Base-by-base conservation (phyloP, 2,329 filamentous ascomycete genomes). In the Endothia cerciana region DNA sequence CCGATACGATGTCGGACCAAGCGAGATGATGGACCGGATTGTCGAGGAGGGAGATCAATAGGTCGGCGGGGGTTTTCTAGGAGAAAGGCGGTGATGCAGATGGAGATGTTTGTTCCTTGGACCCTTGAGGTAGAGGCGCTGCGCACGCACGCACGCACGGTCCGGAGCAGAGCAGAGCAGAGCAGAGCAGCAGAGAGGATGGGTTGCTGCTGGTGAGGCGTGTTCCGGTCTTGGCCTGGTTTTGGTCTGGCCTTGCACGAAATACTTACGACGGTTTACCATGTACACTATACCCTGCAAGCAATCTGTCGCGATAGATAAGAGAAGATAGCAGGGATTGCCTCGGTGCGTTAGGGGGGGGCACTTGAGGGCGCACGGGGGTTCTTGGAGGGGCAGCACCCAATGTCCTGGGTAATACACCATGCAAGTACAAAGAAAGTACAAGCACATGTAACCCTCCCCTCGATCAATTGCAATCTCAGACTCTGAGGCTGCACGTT, bases 21-120 rank as follows among this genome's bases (percentile, higher is more conserved):
- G 55, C 55, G 55, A 40, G n/a, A 41, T 40, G 55, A 40, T 57
- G 55, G 22, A 41, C 38, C 40, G 36, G 36, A 38, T 7, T 38
- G n/a, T 57, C 19, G 33, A 57, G 10, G 28, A 15, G 10, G 22
- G 41, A 38, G 11, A 22, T 5, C 3, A 57, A 17, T 28, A 57
- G 55, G 55, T 28, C 33, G 38, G 33, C 55, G 55, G 55, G 28
- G 17, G 22, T 17, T 57, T 38, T 36, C 33, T 57, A 40, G 63
- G 61, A 55, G 45, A 64, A 60, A 45, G 65, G 61, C 65, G 61
- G 65, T 64, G 65, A 45, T 64, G 65, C 47, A 64, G 65, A 51
- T 43, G 49, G 64, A 51, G 40, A 43, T 30, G 59, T n/a, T 33
- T 45, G 63, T 33, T 60, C 19, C 45, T 51, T 41, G 40, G 28